phyloP scores from a whole-genome alignment of 2,329 filamentous ascomycete species.

The Ilyonectria destructans region DNA sequence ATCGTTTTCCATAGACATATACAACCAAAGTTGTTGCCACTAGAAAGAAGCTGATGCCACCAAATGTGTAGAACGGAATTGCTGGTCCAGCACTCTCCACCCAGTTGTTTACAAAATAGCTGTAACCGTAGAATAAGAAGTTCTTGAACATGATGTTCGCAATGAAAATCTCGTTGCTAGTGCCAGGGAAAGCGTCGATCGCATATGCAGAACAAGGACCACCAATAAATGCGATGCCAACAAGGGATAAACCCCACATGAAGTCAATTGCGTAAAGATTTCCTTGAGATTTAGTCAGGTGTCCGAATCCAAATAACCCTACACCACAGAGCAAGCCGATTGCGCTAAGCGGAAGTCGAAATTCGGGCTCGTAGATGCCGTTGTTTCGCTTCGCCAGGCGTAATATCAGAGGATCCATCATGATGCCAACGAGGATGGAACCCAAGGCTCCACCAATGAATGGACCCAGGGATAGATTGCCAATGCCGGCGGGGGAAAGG shows the following conservation, averaged over 20 bases:
- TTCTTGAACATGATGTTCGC: constrained; percentile 27
- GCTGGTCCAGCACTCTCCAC: neutral
- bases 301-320: constrained; percentile 25
- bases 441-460: constrained; percentile 4
- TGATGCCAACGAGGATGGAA: neutral
- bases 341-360: constrained; percentile 15
- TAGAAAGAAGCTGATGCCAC: neutral
- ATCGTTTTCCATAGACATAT: neutral
- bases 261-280: constrained; percentile 21
- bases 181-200: constrained; percentile 24
- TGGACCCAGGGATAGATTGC: too few species aligned
- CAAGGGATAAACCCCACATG: constrained; percentile 30
- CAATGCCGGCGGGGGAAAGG: too few species aligned
- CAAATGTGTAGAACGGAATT: neutral
- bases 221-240: constrained; percentile 26
- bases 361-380: constrained; percentile 32
- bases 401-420: constrained; percentile 22
- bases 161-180: constrained; percentile 30
- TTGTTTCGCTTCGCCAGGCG: constrained; percentile 25
- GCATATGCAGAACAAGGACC: constrained; percentile 18
- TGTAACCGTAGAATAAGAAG: constrained; percentile 6
- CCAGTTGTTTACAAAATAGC: constrained; percentile 9
- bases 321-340: constrained; percentile 9
- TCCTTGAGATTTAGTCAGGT: constrained; percentile 1
- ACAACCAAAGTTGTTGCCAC: neutral